Evolutionary conservation across 768 basidiomycete species (phyloP), one percentile per base, ranked within the genome.

Genomic region (Tulasnella sp.): DNA sequence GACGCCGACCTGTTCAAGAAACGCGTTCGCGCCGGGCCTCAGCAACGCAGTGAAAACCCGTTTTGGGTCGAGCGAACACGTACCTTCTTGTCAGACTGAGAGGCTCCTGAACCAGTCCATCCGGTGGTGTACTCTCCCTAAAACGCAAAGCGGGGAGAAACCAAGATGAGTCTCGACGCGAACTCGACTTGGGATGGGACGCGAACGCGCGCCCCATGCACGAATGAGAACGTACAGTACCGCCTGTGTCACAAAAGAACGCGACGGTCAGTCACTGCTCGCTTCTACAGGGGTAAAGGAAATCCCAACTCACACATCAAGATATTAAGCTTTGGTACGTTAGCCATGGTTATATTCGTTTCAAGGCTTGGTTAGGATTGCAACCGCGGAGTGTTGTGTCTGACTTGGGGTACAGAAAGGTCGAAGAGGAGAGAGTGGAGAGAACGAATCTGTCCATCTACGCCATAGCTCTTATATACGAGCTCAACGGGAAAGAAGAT

Each of bases 51-150:
- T 24, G 3, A 24, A 5, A 22, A 42, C 28, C 5, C 14, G 11
- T 3, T 16, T 16, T 50, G 42, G 31, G 58, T 44, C 40, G 16
- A 54, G 78, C 41, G 50, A 44, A n/a, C 40, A 18, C 87, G 78
- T 80, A 93, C 95, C 90, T 96, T 98, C 87, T 97, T 97, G 87
- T 97, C 96, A 7, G 96, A 97, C 84, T 92, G 95, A 22, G 96
- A 97, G 64, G 94, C 95, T n/a, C 96, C 96, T 50, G 93, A 91
- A 18, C 91, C 92, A 14, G 94, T 96, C 94, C 94, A 97, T 85
- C 96, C 96, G 76, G 96, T 97, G 82, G 96, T 97, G 85, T 97
- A 97, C 88, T 97, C 95, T 64, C 94, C 94, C 91, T 90, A 77
- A 4, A 72, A 31, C 54, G 50, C 50, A 48, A 77, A 76, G 60